Percentiles rank a stretch among this genome's conserved stretches.
Evolutionary conservation across 768 basidiomycete genomes (phyloP).

Genomic region (Termitomyces sp.): DNA sequence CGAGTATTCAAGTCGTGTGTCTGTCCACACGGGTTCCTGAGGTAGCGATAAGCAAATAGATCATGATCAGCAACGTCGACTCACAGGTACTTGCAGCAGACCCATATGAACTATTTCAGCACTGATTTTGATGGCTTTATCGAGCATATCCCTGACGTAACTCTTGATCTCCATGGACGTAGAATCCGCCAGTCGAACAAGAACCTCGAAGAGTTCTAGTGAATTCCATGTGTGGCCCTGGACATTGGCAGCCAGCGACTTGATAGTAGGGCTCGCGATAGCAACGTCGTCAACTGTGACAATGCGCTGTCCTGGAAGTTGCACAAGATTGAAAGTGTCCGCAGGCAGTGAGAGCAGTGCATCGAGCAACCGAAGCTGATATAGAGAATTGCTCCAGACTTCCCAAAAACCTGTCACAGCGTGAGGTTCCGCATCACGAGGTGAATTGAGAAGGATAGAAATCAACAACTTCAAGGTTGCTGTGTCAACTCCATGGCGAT

Average conservation of each 20-base stretch:
- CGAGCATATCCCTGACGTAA: slow-evolving; percentile 86
- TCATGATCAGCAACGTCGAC: slow-evolving; percentile 24
- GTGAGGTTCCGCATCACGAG: slow-evolving; percentile 70
- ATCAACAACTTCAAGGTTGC: slow-evolving; percentile 86
- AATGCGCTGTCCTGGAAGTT: slow-evolving; percentile 75
- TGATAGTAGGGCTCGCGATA: slow-evolving; percentile 84
- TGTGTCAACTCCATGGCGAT: slow-evolving; percentile 83
- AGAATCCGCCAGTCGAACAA: slow-evolving; percentile 74
- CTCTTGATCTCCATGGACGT: slow-evolving; percentile 66
- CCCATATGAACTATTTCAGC: slow-evolving; percentile 95
- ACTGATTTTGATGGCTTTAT: slow-evolving; percentile 89
- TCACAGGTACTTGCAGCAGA: slow-evolving; percentile 81
- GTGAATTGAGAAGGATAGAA: slow-evolving; percentile 78
- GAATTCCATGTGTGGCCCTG: slow-evolving; percentile 96
- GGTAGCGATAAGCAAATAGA: slow-evolving; percentile 4
- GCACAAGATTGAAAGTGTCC: slow-evolving; percentile 91
- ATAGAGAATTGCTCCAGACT: slow-evolving; percentile 78
- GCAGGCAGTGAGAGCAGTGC: slow-evolving; percentile 83
- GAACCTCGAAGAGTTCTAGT: slow-evolving; percentile 80
- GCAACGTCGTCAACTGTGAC: slow-evolving; percentile 88
- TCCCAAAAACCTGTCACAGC: slow-evolving; percentile 85
- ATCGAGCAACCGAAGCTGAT: slow-evolving; percentile 84
- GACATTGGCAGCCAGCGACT: slow-evolving; percentile 83
- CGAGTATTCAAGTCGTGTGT: slow-evolving; percentile 83
- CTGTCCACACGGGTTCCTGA: slow-evolving; percentile 81